Evolutionary conservation across 2,329 filamentous ascomycete genomes (phyloP).

Genomic region (Fusarium sp.): DNA sequence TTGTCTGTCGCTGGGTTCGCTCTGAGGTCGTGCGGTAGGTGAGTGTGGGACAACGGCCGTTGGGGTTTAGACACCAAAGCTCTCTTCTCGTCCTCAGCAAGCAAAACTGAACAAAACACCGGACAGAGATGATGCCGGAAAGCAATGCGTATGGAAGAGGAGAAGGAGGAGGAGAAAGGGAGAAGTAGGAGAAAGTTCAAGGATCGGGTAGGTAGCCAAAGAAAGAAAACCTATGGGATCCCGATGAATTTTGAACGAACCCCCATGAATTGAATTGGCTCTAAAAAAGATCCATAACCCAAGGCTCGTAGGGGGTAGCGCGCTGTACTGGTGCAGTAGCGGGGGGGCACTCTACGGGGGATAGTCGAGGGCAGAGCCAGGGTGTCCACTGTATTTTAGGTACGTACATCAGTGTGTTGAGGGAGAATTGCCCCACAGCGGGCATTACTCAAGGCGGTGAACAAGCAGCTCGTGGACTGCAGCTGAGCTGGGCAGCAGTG

Average conservation of each 20-base stretch:
- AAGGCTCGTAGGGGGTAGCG: constrained; percentile 37
- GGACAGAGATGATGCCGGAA: constrained; percentile 3
- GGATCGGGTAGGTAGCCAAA: constrained; percentile 38
- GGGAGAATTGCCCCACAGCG: constrained; percentile 40
- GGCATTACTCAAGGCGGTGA: constrained; percentile 47
- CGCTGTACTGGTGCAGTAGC: constrained; percentile 18
- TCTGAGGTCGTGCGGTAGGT: constrained; percentile 10
- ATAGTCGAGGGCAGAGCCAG: constrained; percentile 20
- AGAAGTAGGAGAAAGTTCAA: constrained; percentile 24
- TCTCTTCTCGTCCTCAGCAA: constrained; percentile 8
- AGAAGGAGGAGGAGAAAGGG: constrained; percentile 16
- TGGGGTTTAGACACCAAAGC: constrained; percentile 9
- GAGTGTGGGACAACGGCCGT: constrained; percentile 6
- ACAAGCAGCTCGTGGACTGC: constrained; percentile 8
- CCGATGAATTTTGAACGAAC: constrained; percentile 45
- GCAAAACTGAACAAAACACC: constrained; percentile 10
- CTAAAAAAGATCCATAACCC: constrained; percentile 39
- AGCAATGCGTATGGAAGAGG: constrained; percentile 1
- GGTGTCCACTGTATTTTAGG: constrained; percentile 20
- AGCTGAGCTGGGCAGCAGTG: constrained; percentile 18
- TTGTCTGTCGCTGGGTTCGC: constrained; percentile 13
- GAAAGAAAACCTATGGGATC: constrained; percentile 33
- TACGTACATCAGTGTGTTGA: constrained; percentile 27
- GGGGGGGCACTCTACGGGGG: constrained; percentile 33
- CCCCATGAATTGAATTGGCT: constrained; percentile 41